Evolutionary conservation across 2,329 filamentous ascomycete genomes (phyloP).

Genomic region (Boeremia lycopersici): DNA sequence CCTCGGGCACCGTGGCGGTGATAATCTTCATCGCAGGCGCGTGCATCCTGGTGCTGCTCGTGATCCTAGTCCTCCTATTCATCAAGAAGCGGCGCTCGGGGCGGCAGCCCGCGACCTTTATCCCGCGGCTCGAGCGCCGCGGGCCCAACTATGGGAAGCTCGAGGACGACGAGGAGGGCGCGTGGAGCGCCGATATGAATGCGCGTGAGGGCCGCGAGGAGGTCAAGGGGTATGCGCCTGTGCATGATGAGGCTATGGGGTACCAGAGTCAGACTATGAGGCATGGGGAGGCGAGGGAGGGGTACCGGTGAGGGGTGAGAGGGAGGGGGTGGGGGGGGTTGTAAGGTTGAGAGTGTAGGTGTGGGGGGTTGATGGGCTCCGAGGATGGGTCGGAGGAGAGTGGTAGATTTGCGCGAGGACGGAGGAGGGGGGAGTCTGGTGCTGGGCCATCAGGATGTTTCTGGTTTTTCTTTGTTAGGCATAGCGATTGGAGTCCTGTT

Average conservation of each 20-base stretch:
- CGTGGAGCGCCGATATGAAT: slow-evolving; percentile 14
- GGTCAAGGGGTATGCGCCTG: slow-evolving; percentile 6
- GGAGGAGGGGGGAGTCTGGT: not conserved
- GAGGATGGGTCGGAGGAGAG: not conserved
- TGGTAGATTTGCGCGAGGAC: not conserved
- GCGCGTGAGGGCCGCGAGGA: not conserved
- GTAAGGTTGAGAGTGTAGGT: not conserved
- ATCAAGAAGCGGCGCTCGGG: slow-evolving; percentile 2
- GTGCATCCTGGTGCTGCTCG: slow-evolving; percentile 9
- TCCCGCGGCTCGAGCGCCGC: slow-evolving; percentile 3
- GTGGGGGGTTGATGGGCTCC: not conserved
- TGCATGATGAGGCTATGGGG: slow-evolving; percentile 12
- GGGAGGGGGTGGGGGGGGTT: not conserved
- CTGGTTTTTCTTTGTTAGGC: not conserved
- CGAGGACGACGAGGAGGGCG: slow-evolving; percentile 14
- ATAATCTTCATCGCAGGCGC: slow-evolving; percentile 11
- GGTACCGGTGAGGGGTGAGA: not conserved
- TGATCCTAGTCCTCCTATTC: slow-evolving; percentile 7
- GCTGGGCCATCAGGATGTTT: not conserved
- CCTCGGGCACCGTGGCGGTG: slow-evolving; percentile 8
- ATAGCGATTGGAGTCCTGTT: not conserved
- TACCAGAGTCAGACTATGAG: slow-evolving; percentile 15
- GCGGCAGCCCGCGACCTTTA: not conserved
- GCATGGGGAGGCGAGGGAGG: not conserved
- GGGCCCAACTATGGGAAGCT: slow-evolving; percentile 8